Base-by-base conservation (phyloP, 2,329 filamentous ascomycete species). In the Aspergillus chevalieri region DNA sequence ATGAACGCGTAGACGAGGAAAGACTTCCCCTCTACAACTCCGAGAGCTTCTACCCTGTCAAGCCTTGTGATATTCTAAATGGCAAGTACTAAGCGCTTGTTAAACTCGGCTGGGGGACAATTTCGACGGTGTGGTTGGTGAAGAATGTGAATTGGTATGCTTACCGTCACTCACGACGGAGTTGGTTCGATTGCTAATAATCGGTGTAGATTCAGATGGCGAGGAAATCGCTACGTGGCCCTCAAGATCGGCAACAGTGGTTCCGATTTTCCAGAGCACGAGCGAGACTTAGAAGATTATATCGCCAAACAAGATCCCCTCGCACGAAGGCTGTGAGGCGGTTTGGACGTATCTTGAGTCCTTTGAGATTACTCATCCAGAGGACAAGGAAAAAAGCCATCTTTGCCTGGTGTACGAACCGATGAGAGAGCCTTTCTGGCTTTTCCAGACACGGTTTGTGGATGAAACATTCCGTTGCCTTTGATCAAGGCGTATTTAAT, bases 61-160 rank as follows among this genome's bases (percentile, higher is more conserved):
- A 57, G 0, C 54, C 71, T 1, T 70, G 72, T 2, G 61, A 76
- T 10, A 51, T 71, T 1, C 64, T 74, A 3, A 57, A 62, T 2
- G 49, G 60, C n/a, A 53, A 59, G 3, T 77, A 65, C 47, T 65
- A 76, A 56, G 47, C 64, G 0, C 47, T 74, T 0, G 59, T 65
- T 1, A 76, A 76, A 49, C 55, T 76, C 6, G 72, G 72, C 8
- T 75, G 57, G 56, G 72, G 73, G 19, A 57, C 58, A 14, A 66
- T 60, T 6, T 75, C 70, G 4, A 76, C 72, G 0, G 69, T 74
- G 15, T 76, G 72, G 71, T 61, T 76, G 12, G 70, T 70, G 4
- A 64, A 61, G 28, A 66, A 74, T 53, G 49, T 72, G 7, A 54
- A 57, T 33, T 39, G 51, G 56, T 57, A 57, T 10, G 14, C 33